Evolutionary conservation across 2,329 filamentous ascomycete species (phyloP).

Genomic region (Pseudogymnoascus sp.): DNA sequence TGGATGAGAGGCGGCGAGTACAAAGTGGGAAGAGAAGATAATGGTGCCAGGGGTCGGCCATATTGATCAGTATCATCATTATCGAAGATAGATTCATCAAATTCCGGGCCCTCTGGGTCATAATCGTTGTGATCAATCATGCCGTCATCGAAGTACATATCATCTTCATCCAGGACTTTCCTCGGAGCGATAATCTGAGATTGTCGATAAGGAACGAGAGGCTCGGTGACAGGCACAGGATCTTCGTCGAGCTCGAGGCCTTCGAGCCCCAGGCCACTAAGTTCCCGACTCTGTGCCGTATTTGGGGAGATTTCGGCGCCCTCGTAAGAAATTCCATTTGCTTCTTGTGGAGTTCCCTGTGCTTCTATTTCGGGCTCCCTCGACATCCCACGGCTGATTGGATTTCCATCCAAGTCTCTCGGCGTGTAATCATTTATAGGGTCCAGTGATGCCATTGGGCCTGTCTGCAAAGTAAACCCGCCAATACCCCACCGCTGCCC

Average conservation of each 20-base stretch:
- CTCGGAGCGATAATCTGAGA: not conserved
- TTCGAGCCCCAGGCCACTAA: not conserved
- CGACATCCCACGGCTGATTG: constrained; percentile 50
- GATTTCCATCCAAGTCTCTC: constrained; percentile 45
- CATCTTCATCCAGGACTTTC: constrained; percentile 40
- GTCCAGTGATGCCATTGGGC: constrained; percentile 43
- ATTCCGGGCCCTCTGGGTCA: constrained; percentile 43
- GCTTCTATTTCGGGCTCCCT: constrained; percentile 32
- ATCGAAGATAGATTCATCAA: constrained; percentile 70
- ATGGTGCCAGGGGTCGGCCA: constrained; percentile 43
- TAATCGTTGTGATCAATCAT: constrained; percentile 39
- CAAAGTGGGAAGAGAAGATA: constrained; percentile 23
- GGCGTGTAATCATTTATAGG: constrained; percentile 49
- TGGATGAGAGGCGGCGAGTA: constrained; percentile 23
- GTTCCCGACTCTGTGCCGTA: not conserved
- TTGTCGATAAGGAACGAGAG: constrained; percentile 10
- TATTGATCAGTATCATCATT: constrained; percentile 56
- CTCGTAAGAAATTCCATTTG: not conserved
- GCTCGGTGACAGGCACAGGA: constrained; percentile 20
- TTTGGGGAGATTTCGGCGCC: not conserved
- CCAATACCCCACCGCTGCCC: constrained; percentile 16
- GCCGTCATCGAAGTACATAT: constrained; percentile 64
- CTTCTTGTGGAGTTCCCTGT: not conserved
- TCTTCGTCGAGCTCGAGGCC: not conserved
- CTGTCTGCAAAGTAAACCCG: constrained; percentile 24